Evolutionary conservation across 805 yeast genomes (phyloP).

Genomic region (Candida qinlingensis): DNA sequence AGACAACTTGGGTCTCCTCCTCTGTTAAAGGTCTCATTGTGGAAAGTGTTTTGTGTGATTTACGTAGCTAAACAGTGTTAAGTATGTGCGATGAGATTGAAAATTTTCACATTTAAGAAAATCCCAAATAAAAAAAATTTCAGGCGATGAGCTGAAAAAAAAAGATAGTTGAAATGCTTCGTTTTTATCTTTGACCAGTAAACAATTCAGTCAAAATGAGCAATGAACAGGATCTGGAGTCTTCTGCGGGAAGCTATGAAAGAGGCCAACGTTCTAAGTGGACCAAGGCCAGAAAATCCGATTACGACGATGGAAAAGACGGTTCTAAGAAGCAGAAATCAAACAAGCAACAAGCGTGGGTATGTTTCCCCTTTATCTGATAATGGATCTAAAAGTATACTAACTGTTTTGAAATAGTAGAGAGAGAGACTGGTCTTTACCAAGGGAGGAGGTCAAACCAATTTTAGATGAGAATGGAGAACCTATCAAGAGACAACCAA

Average conservation of each 20-base stretch:
- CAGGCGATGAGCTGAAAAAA: slow-evolving; percentile 6
- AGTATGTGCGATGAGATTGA: neutral
- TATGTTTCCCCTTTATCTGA: slow-evolving; percentile 13
- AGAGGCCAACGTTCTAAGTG: slow-evolving; percentile 37
- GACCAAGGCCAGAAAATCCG: slow-evolving; percentile 25
- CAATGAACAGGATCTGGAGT: slow-evolving; percentile 27
- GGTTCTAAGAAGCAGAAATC: slow-evolving; percentile 16
- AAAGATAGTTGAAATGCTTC: no score
- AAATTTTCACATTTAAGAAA: neutral
- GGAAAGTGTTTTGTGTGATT: neutral
- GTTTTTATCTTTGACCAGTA: neutral
- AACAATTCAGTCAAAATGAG: slow-evolving; percentile 11
- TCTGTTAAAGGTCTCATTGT: slow-evolving; percentile 92
- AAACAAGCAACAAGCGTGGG: slow-evolving; percentile 23
- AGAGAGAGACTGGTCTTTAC: slow-evolving; percentile 14
- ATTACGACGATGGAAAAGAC: slow-evolving; percentile 12
- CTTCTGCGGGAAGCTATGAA: slow-evolving; percentile 35
- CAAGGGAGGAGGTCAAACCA: slow-evolving; percentile 19
- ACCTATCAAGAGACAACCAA: slow-evolving; percentile 66
- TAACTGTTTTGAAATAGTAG: slow-evolving; percentile 10
- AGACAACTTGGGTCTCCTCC: slow-evolving; percentile 92
- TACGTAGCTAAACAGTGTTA: no score
- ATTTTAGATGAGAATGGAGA: slow-evolving; percentile 57
- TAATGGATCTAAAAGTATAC: neutral
- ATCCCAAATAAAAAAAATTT: neutral